Conservation (phyloP, 495 filamentous ascomycete genomes). For the Podospora sp. region DNA sequence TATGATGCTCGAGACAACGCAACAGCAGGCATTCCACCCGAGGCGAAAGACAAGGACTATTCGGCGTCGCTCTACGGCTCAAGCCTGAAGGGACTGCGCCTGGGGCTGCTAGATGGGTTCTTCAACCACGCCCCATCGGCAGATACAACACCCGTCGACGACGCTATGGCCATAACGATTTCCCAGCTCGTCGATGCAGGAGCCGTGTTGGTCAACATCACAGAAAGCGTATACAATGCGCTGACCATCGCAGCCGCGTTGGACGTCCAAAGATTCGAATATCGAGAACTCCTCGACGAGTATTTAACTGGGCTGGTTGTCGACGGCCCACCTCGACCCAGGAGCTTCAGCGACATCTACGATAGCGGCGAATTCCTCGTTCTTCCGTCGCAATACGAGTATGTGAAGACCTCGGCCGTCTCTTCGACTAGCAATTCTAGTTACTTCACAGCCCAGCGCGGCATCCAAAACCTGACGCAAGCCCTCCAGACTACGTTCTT, state of each 20-base stretch:
- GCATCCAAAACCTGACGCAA: conserved; percentile 51
- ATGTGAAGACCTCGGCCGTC: conserved; percentile 51
- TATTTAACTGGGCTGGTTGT: conserved; percentile 44
- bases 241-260: conserved; percentile 43
- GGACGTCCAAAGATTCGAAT: conserved; percentile 64
- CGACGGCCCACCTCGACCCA: conserved; percentile 31
- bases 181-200: conserved; percentile 39
- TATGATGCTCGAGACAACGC: conserved; percentile 49
- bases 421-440: conserved; percentile 49
- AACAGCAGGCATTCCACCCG: conserved; percentile 43
- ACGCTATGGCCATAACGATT: conserved; percentile 44
- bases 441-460: conserved; percentile 46
- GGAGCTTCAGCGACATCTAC: conserved; percentile 50
- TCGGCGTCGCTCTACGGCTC: conserved; percentile 38
- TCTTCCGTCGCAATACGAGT: conserved; percentile 57
- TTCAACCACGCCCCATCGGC: conserved; percentile 44
- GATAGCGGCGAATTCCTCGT: conserved; percentile 52
- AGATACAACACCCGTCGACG: conserved; percentile 59
- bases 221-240: conserved; percentile 55
- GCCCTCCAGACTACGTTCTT: conserved; percentile 53
- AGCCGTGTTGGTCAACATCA: conserved; percentile 48
- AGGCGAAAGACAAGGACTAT: conserved; percentile 45
- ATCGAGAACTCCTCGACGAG: conserved; percentile 49
- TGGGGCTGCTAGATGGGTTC: conserved; percentile 54
- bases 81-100: conserved; percentile 44